Base-by-base conservation (phyloP, 2,329 filamentous ascomycete species). In the Drechslera avenae region DNA sequence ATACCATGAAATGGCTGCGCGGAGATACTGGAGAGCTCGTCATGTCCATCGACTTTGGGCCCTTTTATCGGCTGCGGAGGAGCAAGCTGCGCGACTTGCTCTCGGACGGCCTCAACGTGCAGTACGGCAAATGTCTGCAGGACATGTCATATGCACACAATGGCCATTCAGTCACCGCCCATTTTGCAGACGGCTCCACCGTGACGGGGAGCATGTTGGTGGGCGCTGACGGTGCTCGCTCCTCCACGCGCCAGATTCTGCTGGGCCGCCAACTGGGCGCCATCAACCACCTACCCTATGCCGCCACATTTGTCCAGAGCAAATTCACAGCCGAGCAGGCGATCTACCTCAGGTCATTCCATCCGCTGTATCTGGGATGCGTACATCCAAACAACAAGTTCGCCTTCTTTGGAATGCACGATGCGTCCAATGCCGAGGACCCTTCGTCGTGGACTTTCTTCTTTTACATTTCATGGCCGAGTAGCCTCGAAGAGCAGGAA, bases 401-500 rank as follows among this genome's bases (percentile, higher is more conserved):
- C 48, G 72, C 74, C 14, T 78, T 79, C 66, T 76, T 81, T 43
- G 73, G 74, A n/a, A 67, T 75, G 50, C 76, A 79, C 23, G 72
- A 78, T 55, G 76, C 67, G 4, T 63, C 71, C 2, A 66, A 74
- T 36, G 54, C 66, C 12, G 62, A 72, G 14, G 59, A 71, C 8
- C 77, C 76, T 1, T 73, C 75, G 17, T 66, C 63, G 4, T 78
- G 76, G 77, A 72, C 69, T 3, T 79, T 79, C 56, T 76, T 76
- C 62, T 79, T 76, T 64, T 81, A 81, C 59, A 76, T 80, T 42
- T 79, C 77, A 9, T 79, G 76, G 75, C 56, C 45, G 14, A 71
- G 63, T 8, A 67, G 60, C 28, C 21, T 75, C 1, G 72, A 78
- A 43, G 73, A 78, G 52, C 77, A 80, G 52, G 70, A 71, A 8